A percentile compares a stretch with the other conserved stretches of the same genome.
phyloP scores from a whole-genome alignment of 2,329 filamentous ascomycete species.

The Botrytis porri region DNA sequence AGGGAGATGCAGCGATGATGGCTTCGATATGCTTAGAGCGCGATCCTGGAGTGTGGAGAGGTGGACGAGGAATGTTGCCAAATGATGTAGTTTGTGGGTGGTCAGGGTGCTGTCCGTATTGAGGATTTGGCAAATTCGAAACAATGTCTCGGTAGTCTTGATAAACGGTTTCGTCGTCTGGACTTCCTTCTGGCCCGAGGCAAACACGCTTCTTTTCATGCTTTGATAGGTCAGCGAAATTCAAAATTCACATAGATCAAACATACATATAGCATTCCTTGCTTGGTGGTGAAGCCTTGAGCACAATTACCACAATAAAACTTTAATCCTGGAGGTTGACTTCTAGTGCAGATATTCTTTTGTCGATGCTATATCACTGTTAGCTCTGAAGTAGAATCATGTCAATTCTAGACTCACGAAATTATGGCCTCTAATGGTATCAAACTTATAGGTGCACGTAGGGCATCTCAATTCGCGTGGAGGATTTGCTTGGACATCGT shows the following conservation, averaged over 20 bases:
- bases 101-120: neutral
- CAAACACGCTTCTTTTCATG: conserved; percentile 22
- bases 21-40: conserved; percentile 7
- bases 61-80: conserved; percentile 20
- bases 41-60: conserved; percentile 21
- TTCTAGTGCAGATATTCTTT: conserved; percentile 23
- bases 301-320: conserved; percentile 19
- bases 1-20: conserved; percentile 11
- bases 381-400: neutral
- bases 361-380: conserved; percentile 19
- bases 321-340: conserved; percentile 1
- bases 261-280: conserved; percentile 30
- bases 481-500: neutral
- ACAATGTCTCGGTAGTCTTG: conserved; percentile 14
- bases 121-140: neutral
- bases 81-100: neutral
- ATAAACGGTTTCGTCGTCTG: conserved; percentile 5
- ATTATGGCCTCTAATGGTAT: conserved; percentile 14
- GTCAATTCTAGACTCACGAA: conserved; percentile 11
- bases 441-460: conserved; percentile 10
- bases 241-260: neutral
- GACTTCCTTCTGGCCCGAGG: conserved; percentile 1
- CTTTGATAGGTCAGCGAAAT: conserved; percentile 3
- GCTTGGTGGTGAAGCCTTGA: conserved; percentile 26
- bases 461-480: conserved; percentile 6